Base-by-base conservation (phyloP, 257 asterid genomes). In the Knoxia roxburghii region DNA sequence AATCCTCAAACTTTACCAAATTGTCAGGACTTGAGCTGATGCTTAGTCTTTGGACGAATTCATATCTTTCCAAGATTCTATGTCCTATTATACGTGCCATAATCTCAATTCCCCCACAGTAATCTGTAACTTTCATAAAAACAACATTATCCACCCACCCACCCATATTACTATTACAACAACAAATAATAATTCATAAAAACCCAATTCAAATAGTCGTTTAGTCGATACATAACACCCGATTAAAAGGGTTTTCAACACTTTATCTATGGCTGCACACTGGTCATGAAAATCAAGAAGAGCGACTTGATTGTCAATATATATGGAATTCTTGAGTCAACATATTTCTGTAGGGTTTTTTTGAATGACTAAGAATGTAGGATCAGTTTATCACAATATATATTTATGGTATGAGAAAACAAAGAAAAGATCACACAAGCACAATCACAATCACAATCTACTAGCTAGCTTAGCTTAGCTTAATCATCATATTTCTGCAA, bases 41-140 rank as follows among this genome's bases (percentile, higher is more conserved):
- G 15, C n/a, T 65, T 57, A 69, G 73, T 58, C 55, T 58, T 69
- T 69, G 67, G 67, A 69, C 61, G n/a, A 59, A 17, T 30, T 59
- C 67, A 14, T 41, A 33, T 69, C 58, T 33, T 32, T 48, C 20
- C 0, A 21, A 46, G 67, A 69, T 69, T 32, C 61, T 32, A 40
- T 39, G 33, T 37, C 18, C 10, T 48, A 20, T 18, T 48, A 48
- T 46, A 46, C 5, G 18, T 48, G 53, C 53, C 24, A 48, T 17
- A 43, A 35, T 20, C 30, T n/a, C 4, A 6, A 15, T 45, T 21
- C 41, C 4, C 4, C 9, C 41, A 4, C 41, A 37, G 4, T 37
- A 37, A 37, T 37, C 9, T 37, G 41, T n/a, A n/a, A 37, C 41
- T 37, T 4, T 4, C 41, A 37, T 37, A 3, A n/a, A n/a, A n/a